Conservation (phyloP, 2,329 filamentous ascomycete species). For the Fusarium incarnatum region DNA sequence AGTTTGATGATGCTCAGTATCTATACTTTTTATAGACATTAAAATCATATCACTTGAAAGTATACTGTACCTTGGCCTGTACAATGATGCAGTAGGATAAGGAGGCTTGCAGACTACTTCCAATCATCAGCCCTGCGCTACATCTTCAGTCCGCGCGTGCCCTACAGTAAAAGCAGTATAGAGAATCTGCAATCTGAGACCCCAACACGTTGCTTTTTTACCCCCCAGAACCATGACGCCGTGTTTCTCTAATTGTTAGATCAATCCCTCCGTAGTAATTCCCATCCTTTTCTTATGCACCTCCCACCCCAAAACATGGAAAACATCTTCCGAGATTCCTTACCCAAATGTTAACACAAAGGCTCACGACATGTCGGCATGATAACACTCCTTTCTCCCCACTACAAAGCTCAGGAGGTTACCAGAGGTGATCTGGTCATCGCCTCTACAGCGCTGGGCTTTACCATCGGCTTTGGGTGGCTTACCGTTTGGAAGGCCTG, state of each 20-base stretch:
- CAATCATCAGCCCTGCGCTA: constrained; percentile 27
- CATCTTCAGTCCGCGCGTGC: constrained; percentile 11
- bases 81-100: constrained; percentile 13
- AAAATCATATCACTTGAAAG: fast-evolving
- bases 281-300: not conserved
- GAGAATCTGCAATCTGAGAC: not conserved
- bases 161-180: constrained; percentile 2
- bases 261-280: not conserved
- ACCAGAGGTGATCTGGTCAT: constrained; percentile 41
- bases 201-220: not conserved
- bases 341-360: constrained; percentile 15
- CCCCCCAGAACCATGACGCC: not conserved
- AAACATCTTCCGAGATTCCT: constrained; percentile 14
- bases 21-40: not conserved
- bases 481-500: constrained; percentile 54
- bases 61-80: not conserved
- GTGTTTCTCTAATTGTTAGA: not conserved
- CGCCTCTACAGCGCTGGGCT: constrained; percentile 53
- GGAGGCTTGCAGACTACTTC: constrained; percentile 15
- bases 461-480: constrained; percentile 56
- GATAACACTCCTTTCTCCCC: constrained; percentile 42
- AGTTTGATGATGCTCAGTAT: not conserved
- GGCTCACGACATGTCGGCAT: constrained; percentile 29
- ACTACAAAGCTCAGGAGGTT: constrained; percentile 37
- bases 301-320: constrained; percentile 17